Evolutionary conservation across 208 protist genomes (phyloP).

Genomic region (Novymonas esmeraldas): DNA sequence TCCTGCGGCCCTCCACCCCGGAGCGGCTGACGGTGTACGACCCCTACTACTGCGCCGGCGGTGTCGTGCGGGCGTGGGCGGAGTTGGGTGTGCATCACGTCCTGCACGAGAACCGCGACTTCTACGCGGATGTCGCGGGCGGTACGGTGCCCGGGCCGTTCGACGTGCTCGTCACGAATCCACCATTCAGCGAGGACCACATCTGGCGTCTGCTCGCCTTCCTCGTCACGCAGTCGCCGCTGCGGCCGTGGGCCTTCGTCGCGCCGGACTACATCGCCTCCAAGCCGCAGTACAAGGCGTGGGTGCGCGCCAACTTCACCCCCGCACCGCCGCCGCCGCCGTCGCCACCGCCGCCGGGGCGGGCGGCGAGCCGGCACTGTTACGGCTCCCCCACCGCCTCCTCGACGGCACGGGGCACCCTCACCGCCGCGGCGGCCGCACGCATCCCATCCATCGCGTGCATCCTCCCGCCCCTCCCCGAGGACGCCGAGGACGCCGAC

Average conservation of each 20-base stretch:
- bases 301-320: conserved; percentile 40
- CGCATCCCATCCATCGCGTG: conserved; percentile 16
- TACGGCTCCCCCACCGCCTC: no score
- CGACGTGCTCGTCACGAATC: conserved; percentile 85
- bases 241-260: conserved; percentile 68
- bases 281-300: conserved; percentile 64
- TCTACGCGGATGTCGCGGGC: conserved; percentile 60
- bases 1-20: conserved; percentile 48
- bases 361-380: conserved; percentile 23
- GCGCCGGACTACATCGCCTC: conserved; percentile 74
- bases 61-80: conserved; percentile 45
- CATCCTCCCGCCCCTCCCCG: conserved; percentile 43
- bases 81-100: conserved; percentile 64
- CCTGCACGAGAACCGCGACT: conserved; percentile 90
- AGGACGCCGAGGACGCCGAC: not conserved
- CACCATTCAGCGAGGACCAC: conserved; percentile 83
- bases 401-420: not conserved
- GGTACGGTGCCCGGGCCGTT: conserved; percentile 54
- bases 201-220: conserved; percentile 59
- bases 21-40: conserved; percentile 80
- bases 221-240: conserved; percentile 31
- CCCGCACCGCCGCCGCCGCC: conserved; percentile 4
- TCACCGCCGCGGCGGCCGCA: not conserved
- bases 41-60: conserved; percentile 88
- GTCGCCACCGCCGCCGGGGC: conserved; percentile 23